Conservation (phyloP, 495 filamentous ascomycete genomes). For the Daldinia loculata region DNA sequence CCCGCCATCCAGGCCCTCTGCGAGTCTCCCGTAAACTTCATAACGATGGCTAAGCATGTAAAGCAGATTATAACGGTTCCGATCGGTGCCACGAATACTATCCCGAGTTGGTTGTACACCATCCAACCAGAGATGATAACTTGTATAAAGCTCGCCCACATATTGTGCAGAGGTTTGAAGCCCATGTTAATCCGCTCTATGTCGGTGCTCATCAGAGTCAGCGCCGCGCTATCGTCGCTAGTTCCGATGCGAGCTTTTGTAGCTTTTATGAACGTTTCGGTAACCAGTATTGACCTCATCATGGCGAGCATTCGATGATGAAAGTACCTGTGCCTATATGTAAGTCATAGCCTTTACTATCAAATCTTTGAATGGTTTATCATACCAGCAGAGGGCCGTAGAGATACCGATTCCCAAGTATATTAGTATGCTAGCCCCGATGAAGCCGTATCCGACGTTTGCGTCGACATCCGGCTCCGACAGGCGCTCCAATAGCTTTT, state of each 20-base stretch:
- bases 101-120: not conserved
- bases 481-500: conserved; percentile 59
- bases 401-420: not conserved
- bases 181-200: conserved; percentile 62
- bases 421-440: not conserved
- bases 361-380: not conserved
- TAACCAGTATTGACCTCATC: not conserved
- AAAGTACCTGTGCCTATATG: not conserved
- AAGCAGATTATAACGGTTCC: not conserved
- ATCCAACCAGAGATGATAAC: not conserved
- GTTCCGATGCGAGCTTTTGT: conserved; percentile 27
- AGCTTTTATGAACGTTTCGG: not conserved
- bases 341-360: not conserved
- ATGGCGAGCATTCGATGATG: not conserved
- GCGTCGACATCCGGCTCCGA: conserved; percentile 31
- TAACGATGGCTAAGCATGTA: conserved; percentile 25
- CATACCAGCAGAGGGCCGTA: not conserved
- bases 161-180: conserved; percentile 61
- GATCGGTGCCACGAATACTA: not conserved
- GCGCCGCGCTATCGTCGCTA: conserved; percentile 50
- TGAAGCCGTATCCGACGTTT: not conserved
- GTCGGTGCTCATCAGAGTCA: conserved; percentile 59
- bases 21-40: conserved; percentile 38
- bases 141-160: conserved; percentile 55
- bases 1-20: conserved; percentile 58